Conservation (phyloP, 768 basidiomycete species). For the Boletellus ananiceps region DNA sequence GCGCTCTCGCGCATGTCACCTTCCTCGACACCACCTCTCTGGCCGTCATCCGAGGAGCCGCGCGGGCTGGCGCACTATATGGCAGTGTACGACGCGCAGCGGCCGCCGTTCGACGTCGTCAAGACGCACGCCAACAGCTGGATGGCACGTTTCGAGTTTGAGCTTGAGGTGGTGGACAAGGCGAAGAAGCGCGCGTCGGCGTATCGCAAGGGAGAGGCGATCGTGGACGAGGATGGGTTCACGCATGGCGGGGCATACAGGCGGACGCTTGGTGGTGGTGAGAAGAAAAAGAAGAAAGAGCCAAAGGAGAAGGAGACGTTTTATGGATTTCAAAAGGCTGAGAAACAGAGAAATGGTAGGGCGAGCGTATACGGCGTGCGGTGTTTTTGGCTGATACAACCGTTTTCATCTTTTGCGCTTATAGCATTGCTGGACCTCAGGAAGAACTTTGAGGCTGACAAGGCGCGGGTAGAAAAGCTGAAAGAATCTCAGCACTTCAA, state of each 20-base stretch:
- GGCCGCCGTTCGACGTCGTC: conserved; percentile 71
- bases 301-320: conserved; percentile 71
- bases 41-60: conserved; percentile 61
- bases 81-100: conserved; percentile 55
- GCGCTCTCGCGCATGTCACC: conserved; percentile 64
- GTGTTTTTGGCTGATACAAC: background rate
- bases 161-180: conserved; percentile 35
- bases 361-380: conserved; percentile 10
- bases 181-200: conserved; percentile 57
- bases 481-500: conserved; percentile 80
- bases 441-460: conserved; percentile 84
- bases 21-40: conserved; percentile 61
- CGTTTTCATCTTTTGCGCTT: background rate
- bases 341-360: conserved; percentile 80
- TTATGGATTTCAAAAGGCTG: conserved; percentile 88
- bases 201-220: conserved; percentile 78
- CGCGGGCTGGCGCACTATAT: conserved; percentile 71
- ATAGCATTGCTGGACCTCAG: conserved; percentile 59
- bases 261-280: conserved; percentile 68
- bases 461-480: conserved; percentile 42
- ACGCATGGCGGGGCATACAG: conserved; percentile 92
- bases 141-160: conserved; percentile 72
- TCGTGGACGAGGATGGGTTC: conserved; percentile 94
- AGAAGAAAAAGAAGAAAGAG: conserved; percentile 48
- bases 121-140: conserved; percentile 77